These are phyloP conservation scores for Graphium sp. DNA, from an alignment of 2,329 filamentous ascomycete species.

Conservation along the genomic window DNA sequence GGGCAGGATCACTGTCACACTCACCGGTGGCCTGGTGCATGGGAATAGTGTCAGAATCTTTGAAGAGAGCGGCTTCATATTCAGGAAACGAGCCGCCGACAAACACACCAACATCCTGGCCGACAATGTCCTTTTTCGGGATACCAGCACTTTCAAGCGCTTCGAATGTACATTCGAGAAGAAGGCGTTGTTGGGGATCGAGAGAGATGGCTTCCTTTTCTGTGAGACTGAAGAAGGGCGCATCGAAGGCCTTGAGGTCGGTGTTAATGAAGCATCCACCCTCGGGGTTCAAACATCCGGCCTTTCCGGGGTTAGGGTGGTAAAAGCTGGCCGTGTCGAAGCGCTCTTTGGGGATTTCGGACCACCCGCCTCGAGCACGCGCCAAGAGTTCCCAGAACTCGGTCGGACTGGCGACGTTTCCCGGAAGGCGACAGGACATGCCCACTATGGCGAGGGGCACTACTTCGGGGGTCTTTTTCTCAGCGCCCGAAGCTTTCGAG, in stretches of 20 bases:
- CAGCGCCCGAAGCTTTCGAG: too few species aligned
- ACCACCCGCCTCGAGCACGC: conserved; percentile 20
- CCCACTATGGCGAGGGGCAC: conserved; percentile 28
- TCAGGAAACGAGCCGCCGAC: conserved; percentile 28
- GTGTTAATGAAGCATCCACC: conserved; percentile 25
- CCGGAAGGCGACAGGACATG: conserved; percentile 27
- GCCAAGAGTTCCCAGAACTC: conserved; percentile 28
- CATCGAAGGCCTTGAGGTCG: conserved; percentile 29
- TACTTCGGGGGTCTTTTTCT: conserved; percentile 7
- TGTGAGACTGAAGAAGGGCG: conserved; percentile 34
- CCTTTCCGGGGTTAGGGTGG: conserved; percentile 24
- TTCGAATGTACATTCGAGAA: conserved; percentile 36
- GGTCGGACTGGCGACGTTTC: conserved; percentile 20
- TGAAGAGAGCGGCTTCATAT: conserved; percentile 25
- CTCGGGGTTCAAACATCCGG: conserved; percentile 18
- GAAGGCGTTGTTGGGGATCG: conserved; percentile 34
- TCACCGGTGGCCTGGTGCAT: conserved; percentile 34
- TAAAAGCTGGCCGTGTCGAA: conserved; percentile 25
- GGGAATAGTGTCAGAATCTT: conserved; percentile 26
- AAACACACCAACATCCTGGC: conserved; percentile 30
- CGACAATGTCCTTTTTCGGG: conserved; percentile 26
- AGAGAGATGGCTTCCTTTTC: conserved; percentile 26
- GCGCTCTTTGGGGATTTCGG: conserved; percentile 23
- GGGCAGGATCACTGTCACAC: conserved; percentile 4
- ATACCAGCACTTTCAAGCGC: conserved; percentile 34